Evolutionary conservation across 129 eudicot species (phyloP), one percentile per base, ranked within the genome.

Genomic region (Lactuca sativa): DNA sequence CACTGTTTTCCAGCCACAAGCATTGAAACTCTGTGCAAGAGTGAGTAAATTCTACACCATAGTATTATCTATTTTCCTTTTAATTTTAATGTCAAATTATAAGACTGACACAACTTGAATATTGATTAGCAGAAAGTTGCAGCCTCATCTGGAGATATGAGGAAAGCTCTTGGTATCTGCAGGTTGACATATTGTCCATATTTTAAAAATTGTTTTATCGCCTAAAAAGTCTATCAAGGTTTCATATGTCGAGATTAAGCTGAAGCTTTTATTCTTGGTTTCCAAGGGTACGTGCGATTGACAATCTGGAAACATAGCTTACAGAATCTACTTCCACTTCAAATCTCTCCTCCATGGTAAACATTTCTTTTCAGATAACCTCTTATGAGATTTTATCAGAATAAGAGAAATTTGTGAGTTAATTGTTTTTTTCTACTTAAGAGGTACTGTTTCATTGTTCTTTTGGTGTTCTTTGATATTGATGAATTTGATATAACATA

Each of bases 61-160:
- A 21, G 21, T 21, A 21, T 21, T 21, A 21, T 21, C 8, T 57
- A 44, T 44, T 62, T 77, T 53, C 43, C 14, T 38, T 59, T 59
- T 32, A 47, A 4, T 69, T 43, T 43, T 25, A 6, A 25, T n/a
- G 25, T 15, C 13, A 5, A 5, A 37, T 21, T 44, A 5, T 6
- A 66, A 40, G 12, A 18, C 56, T 78, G 30, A 48, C 62, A 21
- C 18, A 56, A 15, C 30, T 67, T 58, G 25, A 77, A 33, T 66
- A 72, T 63, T 79, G 62, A 74, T 58, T 80, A 61, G 69, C 89
- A 95, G 97, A 95, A 77, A 86, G 99, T 95, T 80, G 95, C 99
- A 54, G 92, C 99, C 55, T 96, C 95, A 74, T 90, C 99, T 66
- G 99, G 97, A 52, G 99, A 95, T 78, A 90, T 95, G 99, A 84